Evolutionary conservation across 140 eudicot genomes (phyloP).

Genomic region (Stevia rebaudiana): DNA sequence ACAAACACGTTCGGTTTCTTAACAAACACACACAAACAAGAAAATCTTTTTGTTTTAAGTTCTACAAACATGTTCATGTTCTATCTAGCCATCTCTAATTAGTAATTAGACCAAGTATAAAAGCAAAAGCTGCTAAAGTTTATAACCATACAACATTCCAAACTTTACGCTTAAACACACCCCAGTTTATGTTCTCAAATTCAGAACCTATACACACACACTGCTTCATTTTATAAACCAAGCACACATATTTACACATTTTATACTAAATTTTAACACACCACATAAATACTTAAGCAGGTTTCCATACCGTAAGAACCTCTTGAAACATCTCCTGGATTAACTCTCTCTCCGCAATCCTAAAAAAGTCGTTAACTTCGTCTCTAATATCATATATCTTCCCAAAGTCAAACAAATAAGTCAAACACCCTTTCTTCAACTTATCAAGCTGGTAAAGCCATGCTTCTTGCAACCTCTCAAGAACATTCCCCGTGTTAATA

Average conservation of each 20-base stretch:
- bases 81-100: neutral
- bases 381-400: constrained; percentile 85
- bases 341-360: constrained; percentile 76
- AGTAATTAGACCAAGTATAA: neutral
- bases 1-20: too few relatives aligned
- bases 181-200: neutral
- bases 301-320: constrained; percentile 79
- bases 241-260: constrained; percentile 15
- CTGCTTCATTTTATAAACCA: constrained; percentile 2
- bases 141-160: neutral
- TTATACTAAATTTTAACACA: neutral
- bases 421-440: constrained; percentile 79
- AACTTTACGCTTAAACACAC: neutral
- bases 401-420: constrained; percentile 76
- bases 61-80: too few relatives aligned
- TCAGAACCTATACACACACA: constrained; percentile 4
- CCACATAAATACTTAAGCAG: constrained; percentile 24
- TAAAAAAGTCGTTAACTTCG: constrained; percentile 57
- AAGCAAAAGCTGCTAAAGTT: constrained; percentile 6
- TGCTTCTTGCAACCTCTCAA: constrained; percentile 92
- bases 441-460: constrained; percentile 88
- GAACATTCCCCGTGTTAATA: constrained; percentile 79
- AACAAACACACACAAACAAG: too few relatives aligned
- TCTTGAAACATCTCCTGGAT: constrained; percentile 85
- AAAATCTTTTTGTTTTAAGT: too few relatives aligned